A percentile compares a stretch with the other conserved stretches of the same genome.
Evolutionary conservation across 495 filamentous ascomycete genomes (phyloP).

Genomic region (Apodospora peruviana): DNA sequence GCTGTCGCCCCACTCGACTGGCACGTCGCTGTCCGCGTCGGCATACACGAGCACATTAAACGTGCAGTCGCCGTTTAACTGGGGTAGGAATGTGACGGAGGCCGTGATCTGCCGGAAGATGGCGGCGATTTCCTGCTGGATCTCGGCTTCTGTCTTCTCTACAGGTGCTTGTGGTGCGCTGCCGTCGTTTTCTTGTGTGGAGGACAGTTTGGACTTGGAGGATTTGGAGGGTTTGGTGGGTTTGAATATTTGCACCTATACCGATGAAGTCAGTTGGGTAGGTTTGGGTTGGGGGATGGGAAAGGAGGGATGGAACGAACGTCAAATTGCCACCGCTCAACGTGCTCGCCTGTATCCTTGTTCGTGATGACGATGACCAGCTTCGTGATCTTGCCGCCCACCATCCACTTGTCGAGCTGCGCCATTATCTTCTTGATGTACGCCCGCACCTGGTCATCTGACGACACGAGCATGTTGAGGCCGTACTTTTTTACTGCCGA

Average conservation of each 20-base stretch:
- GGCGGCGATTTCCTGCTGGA: constrained; percentile 89
- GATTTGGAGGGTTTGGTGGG: constrained; percentile 42
- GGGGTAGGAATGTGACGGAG: constrained; percentile 92
- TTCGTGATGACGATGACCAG: constrained; percentile 92
- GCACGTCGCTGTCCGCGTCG: constrained; percentile 92
- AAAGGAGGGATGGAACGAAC: constrained; percentile 40
- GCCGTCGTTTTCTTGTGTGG: constrained; percentile 40
- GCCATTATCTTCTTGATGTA: constrained; percentile 99
- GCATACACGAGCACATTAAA: constrained; percentile 99
- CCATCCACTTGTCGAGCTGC: constrained; percentile 94
- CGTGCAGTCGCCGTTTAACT: constrained; percentile 88
- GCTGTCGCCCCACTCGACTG: constrained; percentile 97
- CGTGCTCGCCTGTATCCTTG: constrained; percentile 92
- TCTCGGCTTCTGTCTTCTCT: constrained; percentile 83
- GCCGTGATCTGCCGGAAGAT: constrained; percentile 98
- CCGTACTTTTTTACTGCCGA: constrained; percentile 98
- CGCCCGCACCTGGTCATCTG: constrained; percentile 95
- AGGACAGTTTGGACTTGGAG: constrained; percentile 20
- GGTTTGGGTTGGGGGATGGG: neutral
- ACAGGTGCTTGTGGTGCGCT: constrained; percentile 24
- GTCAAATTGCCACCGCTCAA: constrained; percentile 98
- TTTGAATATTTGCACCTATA: constrained; percentile 66
- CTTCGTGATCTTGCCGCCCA: constrained; percentile 91
- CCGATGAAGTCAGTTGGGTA: neutral
- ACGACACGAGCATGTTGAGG: constrained; percentile 94